Evolutionary conservation across 805 yeast species (phyloP).

Genomic region (Yamadazyma insecticola): DNA sequence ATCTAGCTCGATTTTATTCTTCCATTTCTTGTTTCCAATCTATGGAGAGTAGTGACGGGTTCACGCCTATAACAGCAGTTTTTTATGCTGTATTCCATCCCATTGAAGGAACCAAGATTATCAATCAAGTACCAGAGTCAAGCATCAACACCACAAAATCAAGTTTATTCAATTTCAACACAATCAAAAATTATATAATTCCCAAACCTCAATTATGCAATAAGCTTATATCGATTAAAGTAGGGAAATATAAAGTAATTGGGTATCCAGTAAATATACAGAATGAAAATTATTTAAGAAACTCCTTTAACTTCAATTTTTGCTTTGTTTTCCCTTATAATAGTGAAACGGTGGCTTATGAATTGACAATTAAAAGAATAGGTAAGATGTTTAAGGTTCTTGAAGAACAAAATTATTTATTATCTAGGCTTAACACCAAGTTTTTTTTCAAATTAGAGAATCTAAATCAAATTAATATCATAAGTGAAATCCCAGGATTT

Average conservation of each 20-base stretch:
- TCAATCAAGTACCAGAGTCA: slow-evolving; percentile 85
- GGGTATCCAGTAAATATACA: slow-evolving; percentile 88
- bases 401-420: slow-evolving; percentile 80
- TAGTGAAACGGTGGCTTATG: slow-evolving; percentile 80
- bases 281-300: slow-evolving; percentile 75
- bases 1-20: no score
- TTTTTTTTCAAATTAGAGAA: slow-evolving; percentile 34
- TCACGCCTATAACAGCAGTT: slow-evolving; percentile 82
- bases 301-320: slow-evolving; percentile 88
- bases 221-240: slow-evolving; percentile 67
- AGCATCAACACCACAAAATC: slow-evolving; percentile 38
- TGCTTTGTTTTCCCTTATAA: slow-evolving; percentile 86
- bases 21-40: no score
- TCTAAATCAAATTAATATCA: slow-evolving; percentile 6
- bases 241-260: slow-evolving; percentile 63
- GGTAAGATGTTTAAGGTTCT: slow-evolving; percentile 86
- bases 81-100: slow-evolving; percentile 94
- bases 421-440: slow-evolving; percentile 49
- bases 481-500: slow-evolving; percentile 28
- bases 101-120: slow-evolving; percentile 88
- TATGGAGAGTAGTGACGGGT: slow-evolving; percentile 46
- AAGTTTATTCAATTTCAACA: slow-evolving; percentile 66
- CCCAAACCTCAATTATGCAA: slow-evolving; percentile 93
- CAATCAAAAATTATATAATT: slow-evolving; percentile 83
- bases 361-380: slow-evolving; percentile 74